Base-by-base conservation (phyloP, 768 basidiomycete genomes). In the Chalciporus chontae region DNA sequence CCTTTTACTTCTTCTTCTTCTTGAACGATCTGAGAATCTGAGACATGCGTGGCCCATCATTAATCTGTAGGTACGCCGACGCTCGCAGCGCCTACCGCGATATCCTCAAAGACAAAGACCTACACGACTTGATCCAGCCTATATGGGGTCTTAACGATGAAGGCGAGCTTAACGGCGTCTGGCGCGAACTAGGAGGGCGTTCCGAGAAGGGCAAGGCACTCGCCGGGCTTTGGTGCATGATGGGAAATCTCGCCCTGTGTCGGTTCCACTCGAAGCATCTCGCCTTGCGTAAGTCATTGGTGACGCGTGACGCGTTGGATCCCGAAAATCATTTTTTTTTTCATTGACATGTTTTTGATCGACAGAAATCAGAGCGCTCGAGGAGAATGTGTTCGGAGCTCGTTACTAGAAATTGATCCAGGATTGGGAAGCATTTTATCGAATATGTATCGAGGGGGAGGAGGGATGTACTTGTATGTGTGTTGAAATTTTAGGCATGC, bases 181-280 rank as follows among this genome's bases (percentile, higher is more conserved):
- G 71, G 70, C 70, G 76, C 17, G 76, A 79, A 53, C 57, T 79
- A 27, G 83, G 82, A 21, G 59, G 77, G 17, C 69, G 51, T 1
- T 13, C 40, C 19, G 45, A 56, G 29, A 48, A 61, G 3, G 57
- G 50, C 0, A 40, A 57, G 10, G 47, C 42, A 27, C 26, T 62
- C 8, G 53, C 53, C 37, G 67, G 65, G 14, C 50, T 83, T 34
- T 86, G 83, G 81, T 74, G 66, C 52, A 78, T 81, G 73, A 71
- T 82, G 66, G 84, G 85, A 11, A 84, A 84, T 58, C 62, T 87
- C 8, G 80, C 80, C 0, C 54, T 80, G 53, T 79, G 77, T 50
- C 73, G 85, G 0, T 86, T 85, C 74, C 75, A 84, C 63, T 86
- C 85, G 5, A 84, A 78, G 50, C 81, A 81, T 56, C 44, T 86